Percentiles rank a stretch among this genome's conserved stretches.
Conservation (phyloP, 805 yeast genomes). For the Candida qinlingensis region DNA sequence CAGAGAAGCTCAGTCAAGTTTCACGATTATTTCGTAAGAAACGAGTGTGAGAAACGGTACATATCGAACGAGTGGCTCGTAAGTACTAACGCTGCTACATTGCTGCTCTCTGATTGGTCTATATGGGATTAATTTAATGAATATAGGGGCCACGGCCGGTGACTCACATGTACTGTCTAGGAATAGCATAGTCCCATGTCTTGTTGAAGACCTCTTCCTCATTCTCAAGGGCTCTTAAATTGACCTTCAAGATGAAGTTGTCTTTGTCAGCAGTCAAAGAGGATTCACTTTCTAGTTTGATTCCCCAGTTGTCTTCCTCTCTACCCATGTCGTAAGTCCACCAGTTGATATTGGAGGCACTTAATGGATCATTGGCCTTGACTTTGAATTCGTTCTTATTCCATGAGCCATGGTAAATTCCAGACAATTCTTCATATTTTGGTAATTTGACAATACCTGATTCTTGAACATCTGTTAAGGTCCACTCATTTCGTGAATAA, state of each 20-base stretch:
- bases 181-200: constrained; percentile 30
- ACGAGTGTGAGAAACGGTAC: no score
- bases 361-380: constrained; percentile 33
- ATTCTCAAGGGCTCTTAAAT: constrained; percentile 32
- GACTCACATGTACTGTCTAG: constrained; percentile 28
- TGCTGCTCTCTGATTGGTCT: no score
- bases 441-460: constrained; percentile 31
- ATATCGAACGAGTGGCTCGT: no score
- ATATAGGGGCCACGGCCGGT: no score
- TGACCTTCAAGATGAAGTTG: constrained; percentile 29
- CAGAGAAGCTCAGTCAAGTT: not conserved
- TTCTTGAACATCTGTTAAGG: constrained; percentile 26
- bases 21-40: no score
- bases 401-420: constrained; percentile 35
- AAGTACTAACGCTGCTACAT: no score
- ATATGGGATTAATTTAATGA: no score
- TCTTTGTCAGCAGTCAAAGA: constrained; percentile 28
- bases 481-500: constrained; percentile 18
- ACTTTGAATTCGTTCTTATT: constrained; percentile 36
- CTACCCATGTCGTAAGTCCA: constrained; percentile 41
- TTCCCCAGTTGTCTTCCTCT: constrained; percentile 31
- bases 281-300: constrained; percentile 29
- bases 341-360: constrained; percentile 33
- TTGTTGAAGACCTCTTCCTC: constrained; percentile 29
- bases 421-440: constrained; percentile 28